Percentiles rank a stretch among this genome's conserved stretches.
Conservation (phyloP, 2,329 filamentous ascomycete genomes). For the Bipolaris victoriae region DNA sequence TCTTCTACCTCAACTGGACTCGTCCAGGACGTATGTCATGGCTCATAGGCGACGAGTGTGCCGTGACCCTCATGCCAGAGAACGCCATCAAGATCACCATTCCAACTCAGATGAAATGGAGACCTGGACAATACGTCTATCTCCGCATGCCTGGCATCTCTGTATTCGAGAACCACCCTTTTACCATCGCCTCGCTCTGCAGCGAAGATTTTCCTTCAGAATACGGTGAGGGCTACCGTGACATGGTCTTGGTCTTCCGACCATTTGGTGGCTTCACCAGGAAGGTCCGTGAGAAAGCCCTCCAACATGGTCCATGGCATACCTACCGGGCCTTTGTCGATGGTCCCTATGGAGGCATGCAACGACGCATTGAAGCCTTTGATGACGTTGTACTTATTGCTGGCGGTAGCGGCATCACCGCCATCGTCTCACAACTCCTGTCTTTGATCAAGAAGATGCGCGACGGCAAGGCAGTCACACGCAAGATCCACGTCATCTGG, state of each 20-base stretch:
- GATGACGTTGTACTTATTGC: conserved; percentile 93
- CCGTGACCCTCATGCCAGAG: conserved; percentile 86
- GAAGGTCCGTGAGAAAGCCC: conserved; percentile 79
- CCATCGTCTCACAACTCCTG: conserved; percentile 86
- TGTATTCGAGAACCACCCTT: conserved; percentile 89
- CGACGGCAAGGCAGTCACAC: conserved; percentile 91
- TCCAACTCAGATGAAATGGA: conserved; percentile 90
- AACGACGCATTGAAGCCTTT: conserved; percentile 85
- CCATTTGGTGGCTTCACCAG: conserved; percentile 91
- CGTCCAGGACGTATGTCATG: conserved; percentile 80
- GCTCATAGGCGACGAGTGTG: conserved; percentile 88
- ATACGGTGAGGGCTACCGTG: conserved; percentile 85
- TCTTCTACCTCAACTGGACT: conserved; percentile 90
- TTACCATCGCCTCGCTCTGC: conserved; percentile 91
- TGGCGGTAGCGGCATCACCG: conserved; percentile 92
- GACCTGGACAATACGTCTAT: conserved; percentile 92
- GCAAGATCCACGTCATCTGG: conserved; percentile 92
- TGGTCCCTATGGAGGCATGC: conserved; percentile 94
- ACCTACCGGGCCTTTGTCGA: conserved; percentile 93
- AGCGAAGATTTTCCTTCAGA: conserved; percentile 92
- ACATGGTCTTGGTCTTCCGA: conserved; percentile 89
- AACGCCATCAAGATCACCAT: conserved; percentile 96
- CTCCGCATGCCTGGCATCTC: conserved; percentile 93
- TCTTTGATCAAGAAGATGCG: conserved; percentile 97
- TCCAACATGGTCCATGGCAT: conserved; percentile 86